A percentile compares a stretch with the other conserved stretches of the same genome.
phyloP scores from a whole-genome alignment of 805 yeast species.

The Sugiyamaella smithiae region DNA sequence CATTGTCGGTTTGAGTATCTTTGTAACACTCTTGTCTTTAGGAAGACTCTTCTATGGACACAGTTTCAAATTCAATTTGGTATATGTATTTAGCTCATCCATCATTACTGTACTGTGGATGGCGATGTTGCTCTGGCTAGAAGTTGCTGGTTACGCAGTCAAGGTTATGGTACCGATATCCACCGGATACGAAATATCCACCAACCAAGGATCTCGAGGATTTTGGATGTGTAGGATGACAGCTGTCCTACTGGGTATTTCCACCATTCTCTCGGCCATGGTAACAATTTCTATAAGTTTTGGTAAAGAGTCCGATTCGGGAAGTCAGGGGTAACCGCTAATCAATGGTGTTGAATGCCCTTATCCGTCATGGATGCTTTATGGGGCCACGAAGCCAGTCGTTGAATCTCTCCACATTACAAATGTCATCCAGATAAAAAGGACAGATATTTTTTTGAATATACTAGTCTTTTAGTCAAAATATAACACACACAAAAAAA shows the following conservation, averaged over 20 bases:
- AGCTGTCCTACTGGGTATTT: no score
- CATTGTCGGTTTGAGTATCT: neutral
- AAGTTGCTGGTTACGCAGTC: constrained; percentile 23
- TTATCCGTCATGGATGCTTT: neutral
- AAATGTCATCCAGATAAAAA: no score
- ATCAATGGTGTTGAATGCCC: neutral
- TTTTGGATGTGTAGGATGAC: constrained; percentile 23
- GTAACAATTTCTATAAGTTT: no score
- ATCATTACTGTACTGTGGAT: neutral
- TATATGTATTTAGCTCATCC: neutral
- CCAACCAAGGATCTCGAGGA: constrained; percentile 20
- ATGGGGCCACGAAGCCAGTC: neutral
- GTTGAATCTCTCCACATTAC: neutral
- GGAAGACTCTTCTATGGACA: neutral
- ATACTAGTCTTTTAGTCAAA: no score
- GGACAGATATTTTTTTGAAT: no score
- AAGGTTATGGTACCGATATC: constrained; percentile 18
- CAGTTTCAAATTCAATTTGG: neutral
- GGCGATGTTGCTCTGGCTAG: constrained; percentile 20
- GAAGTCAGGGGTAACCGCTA: constrained; percentile 1
- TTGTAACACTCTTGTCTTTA: neutral
- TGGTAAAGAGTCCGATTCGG: no score
- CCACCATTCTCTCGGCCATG: no score
- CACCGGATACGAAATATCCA: constrained; percentile 17
- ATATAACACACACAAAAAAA: no score